These are phyloP conservation scores for Acmispon strigosus DNA, from an alignment of 306 rosid genomes.

Conservation along the genomic window DNA sequence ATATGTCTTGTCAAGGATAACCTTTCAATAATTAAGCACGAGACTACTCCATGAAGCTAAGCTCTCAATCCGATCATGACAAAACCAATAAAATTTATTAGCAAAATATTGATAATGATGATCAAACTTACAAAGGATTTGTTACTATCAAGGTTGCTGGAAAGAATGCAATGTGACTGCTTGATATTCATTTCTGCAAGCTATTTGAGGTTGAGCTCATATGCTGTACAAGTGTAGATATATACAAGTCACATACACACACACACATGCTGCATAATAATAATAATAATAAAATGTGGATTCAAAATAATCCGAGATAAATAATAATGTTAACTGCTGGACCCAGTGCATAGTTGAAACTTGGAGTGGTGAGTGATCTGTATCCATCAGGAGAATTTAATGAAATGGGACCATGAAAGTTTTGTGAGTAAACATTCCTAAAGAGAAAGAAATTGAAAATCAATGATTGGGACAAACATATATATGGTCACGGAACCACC, in stretches of 20 bases:
- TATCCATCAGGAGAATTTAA: constrained; percentile 41
- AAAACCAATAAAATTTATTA: neutral
- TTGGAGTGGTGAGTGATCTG: constrained; percentile 27
- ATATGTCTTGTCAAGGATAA: neutral
- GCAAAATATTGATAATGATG: neutral
- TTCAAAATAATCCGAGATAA: neutral
- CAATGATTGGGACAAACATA: constrained; percentile 26
- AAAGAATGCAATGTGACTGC: neutral
- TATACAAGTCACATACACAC: neutral
- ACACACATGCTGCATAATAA: too few species aligned
- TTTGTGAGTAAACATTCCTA: constrained; percentile 20
- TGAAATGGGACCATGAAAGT: constrained; percentile 35
- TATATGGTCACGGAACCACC: neutral
- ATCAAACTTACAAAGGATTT: constrained; percentile 9
- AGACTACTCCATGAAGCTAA: neutral
- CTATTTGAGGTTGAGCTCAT: neutral
- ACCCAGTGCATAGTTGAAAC: neutral
- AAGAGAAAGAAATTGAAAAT: constrained; percentile 14
- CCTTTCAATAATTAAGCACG: neutral
- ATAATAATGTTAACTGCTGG: neutral
- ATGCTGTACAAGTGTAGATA: neutral
- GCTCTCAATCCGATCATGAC: neutral
- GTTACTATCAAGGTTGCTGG: constrained; percentile 28
- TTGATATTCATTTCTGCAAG: neutral
- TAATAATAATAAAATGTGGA: too few species aligned